Conservation (phyloP, 2,329 filamentous ascomycete genomes). For the Cryoendolithus antarcticus region DNA sequence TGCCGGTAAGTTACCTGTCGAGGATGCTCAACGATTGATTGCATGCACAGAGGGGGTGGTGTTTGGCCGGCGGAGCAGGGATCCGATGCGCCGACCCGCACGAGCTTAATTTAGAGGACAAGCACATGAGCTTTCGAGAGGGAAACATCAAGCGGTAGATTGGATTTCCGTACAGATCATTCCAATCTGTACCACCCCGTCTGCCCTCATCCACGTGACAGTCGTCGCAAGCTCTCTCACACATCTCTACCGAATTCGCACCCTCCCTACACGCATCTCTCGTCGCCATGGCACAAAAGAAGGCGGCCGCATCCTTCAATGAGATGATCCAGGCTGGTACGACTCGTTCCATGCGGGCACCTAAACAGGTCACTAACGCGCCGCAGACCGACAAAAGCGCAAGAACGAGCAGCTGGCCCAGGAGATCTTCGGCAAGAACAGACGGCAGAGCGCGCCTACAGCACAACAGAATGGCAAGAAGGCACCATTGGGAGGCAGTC, state of each 20-base stretch:
- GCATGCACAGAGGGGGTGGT: too few species aligned
- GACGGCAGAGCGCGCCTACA: constrained; percentile 47
- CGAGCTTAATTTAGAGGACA: too few species aligned
- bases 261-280: background rate
- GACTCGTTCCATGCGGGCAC: background rate
- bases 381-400: constrained; percentile 9
- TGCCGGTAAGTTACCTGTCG: too few species aligned
- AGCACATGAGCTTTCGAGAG: too few species aligned
- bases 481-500: constrained; percentile 35
- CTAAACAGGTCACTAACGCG: constrained; percentile 3
- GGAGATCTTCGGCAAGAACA: constrained; percentile 53
- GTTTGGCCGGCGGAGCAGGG: too few species aligned
- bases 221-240: too few species aligned
- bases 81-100: too few species aligned
- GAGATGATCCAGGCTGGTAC: constrained; percentile 40
- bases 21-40: too few species aligned
- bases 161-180: too few species aligned
- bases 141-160: too few species aligned
- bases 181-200: too few species aligned
- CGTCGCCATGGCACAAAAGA: constrained; percentile 11
- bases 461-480: constrained; percentile 26
- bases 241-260: background rate
- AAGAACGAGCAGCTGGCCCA: constrained; percentile 43
- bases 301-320: constrained; percentile 35
- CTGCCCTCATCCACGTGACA: too few species aligned